Evolutionary conservation across 2,329 filamentous ascomycete genomes (phyloP), one percentile per base, ranked within the genome.

Genomic region (Didymella glomerata): DNA sequence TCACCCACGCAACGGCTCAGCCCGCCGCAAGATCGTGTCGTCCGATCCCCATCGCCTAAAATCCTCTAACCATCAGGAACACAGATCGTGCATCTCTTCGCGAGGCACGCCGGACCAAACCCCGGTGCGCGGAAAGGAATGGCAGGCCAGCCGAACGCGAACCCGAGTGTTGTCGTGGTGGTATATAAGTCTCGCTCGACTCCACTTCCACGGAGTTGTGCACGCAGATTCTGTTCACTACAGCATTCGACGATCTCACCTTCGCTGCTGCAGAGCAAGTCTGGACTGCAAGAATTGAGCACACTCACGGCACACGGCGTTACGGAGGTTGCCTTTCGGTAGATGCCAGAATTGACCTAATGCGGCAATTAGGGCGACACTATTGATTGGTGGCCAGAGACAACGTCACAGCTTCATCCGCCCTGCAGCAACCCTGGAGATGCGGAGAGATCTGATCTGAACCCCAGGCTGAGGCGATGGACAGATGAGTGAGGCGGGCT

Each of bases 71-170:
- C 18, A 11, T 24, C 40, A 48, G 27, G 50, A 20, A 50, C 20
- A 55, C 22, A 52, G 48, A 60, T 52, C 57, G 48, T 56, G 44
- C 38, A 45, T 51, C 50, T 28, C 10, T 28, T 44, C n/a, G 46
- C 32, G 11, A 54, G 48, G 25, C 32, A 11, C 45, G 22, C 32
- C 20, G 47, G 54, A 38, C 8, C 25, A 44, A 16, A 34, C n/a
- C 25, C 22, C 32, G 36, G 18, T 25, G 27, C 16, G 28, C 53
- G 36, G 45, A 20, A 48, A 14, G 40, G 36, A 36, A 20, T n/a
- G 38, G 49, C 25, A 61, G 40, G 52, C 52, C 50, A 32, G 30
- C 56, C 50, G 46, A 59, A 59, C 40, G 40, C 56, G 50, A 50
- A 51, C 4, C 32, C 50, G 51, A 47, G 30, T 36, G 30, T 34